Evolutionary conservation across 2,329 filamentous ascomycete genomes (phyloP).

Genomic region (Aspergillus ustus): DNA sequence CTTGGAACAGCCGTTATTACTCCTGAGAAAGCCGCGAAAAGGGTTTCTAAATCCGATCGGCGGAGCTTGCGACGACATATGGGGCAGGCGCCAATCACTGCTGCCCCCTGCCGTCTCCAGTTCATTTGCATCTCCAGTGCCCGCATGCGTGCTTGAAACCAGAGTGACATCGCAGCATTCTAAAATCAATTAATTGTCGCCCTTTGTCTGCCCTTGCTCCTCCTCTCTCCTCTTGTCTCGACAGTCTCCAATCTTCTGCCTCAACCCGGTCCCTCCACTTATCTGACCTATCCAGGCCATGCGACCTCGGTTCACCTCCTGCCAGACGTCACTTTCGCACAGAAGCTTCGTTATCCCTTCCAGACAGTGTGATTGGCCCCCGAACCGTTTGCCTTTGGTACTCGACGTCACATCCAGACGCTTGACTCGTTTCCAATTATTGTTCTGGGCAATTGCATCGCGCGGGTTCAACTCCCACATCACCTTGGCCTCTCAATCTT

Average conservation of each 20-base stretch:
- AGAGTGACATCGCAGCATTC: slow-evolving; percentile 10
- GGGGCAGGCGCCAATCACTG: neutral
- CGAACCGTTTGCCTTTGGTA: slow-evolving; percentile 14
- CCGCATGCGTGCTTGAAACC: slow-evolving; percentile 12
- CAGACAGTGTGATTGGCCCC: slow-evolving; percentile 19
- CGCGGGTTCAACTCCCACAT: neutral
- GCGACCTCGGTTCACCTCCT: slow-evolving; percentile 26
- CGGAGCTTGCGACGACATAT: neutral
- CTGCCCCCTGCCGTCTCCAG: neutral
- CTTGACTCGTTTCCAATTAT: neutral
- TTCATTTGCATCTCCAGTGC: neutral
- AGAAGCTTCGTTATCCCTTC: slow-evolving; percentile 17
- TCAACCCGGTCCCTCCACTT: neutral
- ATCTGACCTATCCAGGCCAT: slow-evolving; percentile 25
- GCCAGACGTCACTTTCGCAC: slow-evolving; percentile 13
- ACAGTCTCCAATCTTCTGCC: neutral
- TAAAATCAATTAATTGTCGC: neutral
- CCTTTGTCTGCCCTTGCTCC: neutral
- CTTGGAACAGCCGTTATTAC: neutral
- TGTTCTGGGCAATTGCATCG: neutral
- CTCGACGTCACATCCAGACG: slow-evolving; percentile 18
- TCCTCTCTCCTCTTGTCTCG: neutral
- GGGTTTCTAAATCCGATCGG: neutral
- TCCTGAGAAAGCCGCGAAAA: neutral
- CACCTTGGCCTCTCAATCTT: neutral